phyloP scores from a whole-genome alignment of 345 rosid species.

The Firmiana major region DNA sequence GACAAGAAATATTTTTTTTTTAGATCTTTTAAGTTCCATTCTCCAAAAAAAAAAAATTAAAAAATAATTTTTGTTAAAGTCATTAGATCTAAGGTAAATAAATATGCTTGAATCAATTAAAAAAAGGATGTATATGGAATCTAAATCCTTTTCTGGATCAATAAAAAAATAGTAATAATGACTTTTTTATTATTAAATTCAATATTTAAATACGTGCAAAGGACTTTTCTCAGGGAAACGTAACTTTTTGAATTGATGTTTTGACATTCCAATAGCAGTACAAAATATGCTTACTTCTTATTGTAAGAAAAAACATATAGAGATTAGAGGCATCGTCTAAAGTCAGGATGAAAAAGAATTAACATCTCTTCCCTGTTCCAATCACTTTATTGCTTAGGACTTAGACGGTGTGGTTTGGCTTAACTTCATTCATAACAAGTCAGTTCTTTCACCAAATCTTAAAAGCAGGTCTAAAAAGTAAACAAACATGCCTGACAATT shows the following conservation, averaged over 20 bases:
- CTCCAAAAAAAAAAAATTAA: too few relatives aligned
- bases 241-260: not conserved
- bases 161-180: too few relatives aligned
- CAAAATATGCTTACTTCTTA: not conserved
- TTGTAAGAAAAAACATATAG: not conserved
- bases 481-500: not conserved
- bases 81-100: too few relatives aligned
- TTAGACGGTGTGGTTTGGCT: not conserved
- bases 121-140: too few relatives aligned
- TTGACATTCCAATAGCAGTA: not conserved
- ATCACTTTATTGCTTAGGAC: too few relatives aligned
- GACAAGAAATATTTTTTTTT: too few relatives aligned
- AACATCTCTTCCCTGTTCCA: not conserved
- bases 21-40: too few relatives aligned
- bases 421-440: not conserved
- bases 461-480: not conserved
- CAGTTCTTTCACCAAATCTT: not conserved
- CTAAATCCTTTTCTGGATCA: too few relatives aligned
- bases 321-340: not conserved
- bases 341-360: not conserved
- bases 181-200: too few relatives aligned
- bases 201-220: too few relatives aligned
- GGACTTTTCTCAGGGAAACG: not conserved
- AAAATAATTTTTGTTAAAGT: too few relatives aligned
- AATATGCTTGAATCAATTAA: too few relatives aligned